Percentiles rank a stretch among this genome's conserved stretches.
phyloP scores from a whole-genome alignment of 257 asterid species.

The Nicotiana tomentosiformis region DNA sequence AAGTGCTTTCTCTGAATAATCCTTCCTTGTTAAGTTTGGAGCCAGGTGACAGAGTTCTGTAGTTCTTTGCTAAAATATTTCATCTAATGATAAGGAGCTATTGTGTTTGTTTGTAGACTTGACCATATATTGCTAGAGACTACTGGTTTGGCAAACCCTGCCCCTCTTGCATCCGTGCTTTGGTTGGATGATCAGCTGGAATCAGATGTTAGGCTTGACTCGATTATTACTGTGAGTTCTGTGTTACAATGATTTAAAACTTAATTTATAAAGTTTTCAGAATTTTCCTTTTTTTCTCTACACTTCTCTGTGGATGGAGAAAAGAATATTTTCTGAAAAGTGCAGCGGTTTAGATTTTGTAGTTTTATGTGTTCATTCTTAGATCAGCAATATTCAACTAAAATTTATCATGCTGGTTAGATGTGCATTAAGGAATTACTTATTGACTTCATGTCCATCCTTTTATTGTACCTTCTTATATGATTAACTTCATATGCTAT shows the following conservation, averaged over 20 bases:
- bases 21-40: constrained; percentile 4
- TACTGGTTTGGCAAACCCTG: constrained; percentile 96
- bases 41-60: neutral
- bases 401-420: neutral
- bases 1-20: neutral
- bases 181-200: constrained; percentile 99
- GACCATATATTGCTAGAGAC: constrained; percentile 97
- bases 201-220: constrained; percentile 81
- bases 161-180: constrained; percentile 96
- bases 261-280: neutral
- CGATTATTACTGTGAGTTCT: constrained; percentile 78
- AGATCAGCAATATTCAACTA: neutral
- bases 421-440: neutral
- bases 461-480: neutral
- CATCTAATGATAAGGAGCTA: neutral
- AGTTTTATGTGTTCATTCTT: neutral
- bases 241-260: constrained; percentile 12
- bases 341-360: neutral
- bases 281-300: neutral
- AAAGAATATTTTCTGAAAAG: neutral
- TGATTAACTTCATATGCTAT: neutral
- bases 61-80: neutral
- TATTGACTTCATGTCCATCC: neutral
- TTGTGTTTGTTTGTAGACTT: constrained; percentile 48
- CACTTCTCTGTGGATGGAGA: neutral